phyloP scores from a whole-genome alignment of 805 yeast genomes.

The Barnettozyma vustinii region DNA sequence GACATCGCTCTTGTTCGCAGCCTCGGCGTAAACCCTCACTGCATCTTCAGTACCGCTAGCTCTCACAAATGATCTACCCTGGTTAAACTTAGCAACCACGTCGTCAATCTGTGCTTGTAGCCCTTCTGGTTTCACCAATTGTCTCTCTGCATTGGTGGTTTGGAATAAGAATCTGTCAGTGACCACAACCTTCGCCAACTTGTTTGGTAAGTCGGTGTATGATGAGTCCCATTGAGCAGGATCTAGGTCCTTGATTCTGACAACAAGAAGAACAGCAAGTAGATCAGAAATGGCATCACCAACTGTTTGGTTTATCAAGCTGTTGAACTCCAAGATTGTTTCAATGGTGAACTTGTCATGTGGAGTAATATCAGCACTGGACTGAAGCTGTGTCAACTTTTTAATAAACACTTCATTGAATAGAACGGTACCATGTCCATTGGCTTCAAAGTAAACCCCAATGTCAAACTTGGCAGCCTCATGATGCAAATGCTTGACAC shows the following conservation, averaged over 20 bases:
- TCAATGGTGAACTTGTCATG: constrained; percentile 45
- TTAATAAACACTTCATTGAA: constrained; percentile 53
- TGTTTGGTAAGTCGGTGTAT: constrained; percentile 84
- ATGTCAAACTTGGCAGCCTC: constrained; percentile 79
- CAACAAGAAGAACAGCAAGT: constrained; percentile 65
- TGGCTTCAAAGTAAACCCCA: constrained; percentile 96
- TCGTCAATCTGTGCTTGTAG: constrained; percentile 70
- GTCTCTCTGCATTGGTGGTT: constrained; percentile 89
- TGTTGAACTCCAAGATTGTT: constrained; percentile 54
- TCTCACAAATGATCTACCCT: constrained; percentile 87
- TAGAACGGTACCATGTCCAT: constrained; percentile 97
- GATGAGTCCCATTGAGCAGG: constrained; percentile 71
- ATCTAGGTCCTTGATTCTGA: constrained; percentile 47
- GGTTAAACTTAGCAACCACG: constrained; percentile 45
- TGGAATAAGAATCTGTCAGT: constrained; percentile 72
- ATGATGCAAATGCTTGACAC: constrained; percentile 94
- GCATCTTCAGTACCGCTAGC: constrained; percentile 99
- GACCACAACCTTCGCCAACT: constrained; percentile 74
- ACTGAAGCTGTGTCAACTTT: constrained; percentile 27
- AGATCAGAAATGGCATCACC: constrained; percentile 97
- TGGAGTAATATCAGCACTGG: constrained; percentile 32
- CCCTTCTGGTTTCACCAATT: constrained; percentile 68
- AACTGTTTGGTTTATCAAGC: constrained; percentile 91
- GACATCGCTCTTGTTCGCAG: constrained; percentile 46
- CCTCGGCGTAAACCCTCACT: constrained; percentile 93